Conservation (phyloP, 1,284 basidiomycete genomes). For the Rhodofomes roseus region DNA sequence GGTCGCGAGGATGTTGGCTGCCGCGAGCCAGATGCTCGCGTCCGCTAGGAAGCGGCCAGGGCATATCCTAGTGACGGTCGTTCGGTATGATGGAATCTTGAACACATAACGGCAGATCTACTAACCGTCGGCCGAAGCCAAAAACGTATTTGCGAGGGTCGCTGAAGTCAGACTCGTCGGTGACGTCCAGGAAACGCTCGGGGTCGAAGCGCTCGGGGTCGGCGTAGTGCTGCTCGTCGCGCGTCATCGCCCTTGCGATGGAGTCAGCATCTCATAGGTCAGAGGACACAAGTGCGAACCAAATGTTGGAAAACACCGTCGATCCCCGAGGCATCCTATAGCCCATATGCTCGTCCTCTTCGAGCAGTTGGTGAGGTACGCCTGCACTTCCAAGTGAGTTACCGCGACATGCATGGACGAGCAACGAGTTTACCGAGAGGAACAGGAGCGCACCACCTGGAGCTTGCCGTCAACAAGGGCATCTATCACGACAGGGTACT, state of each 20-base stretch:
- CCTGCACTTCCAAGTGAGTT: constrained; percentile 18
- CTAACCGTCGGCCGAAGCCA: constrained; percentile 23
- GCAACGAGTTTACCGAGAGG: constrained; percentile 17
- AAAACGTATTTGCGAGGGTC: constrained; percentile 15
- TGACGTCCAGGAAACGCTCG: constrained; percentile 16
- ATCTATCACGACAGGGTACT: not conserved
- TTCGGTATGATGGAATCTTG: not conserved
- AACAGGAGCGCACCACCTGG: constrained; percentile 24
- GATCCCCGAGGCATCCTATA: constrained; percentile 43
- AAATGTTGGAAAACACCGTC: constrained; percentile 46
- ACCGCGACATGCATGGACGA: not conserved
- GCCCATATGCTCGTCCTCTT: constrained; percentile 46
- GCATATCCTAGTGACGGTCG: constrained; percentile 10
- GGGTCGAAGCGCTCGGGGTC: constrained; percentile 18
- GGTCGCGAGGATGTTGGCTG: constrained; percentile 16
- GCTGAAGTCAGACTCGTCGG: constrained; percentile 10
- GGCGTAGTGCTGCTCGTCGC: constrained; percentile 16
- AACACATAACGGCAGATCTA: not conserved
- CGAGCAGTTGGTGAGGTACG: constrained; percentile 46
- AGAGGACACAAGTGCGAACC: no score
- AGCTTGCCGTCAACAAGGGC: not conserved
- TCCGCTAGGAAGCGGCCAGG: constrained; percentile 21
- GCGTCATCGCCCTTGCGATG: constrained; percentile 4
- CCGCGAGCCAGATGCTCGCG: constrained; percentile 20
- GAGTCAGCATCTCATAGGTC: constrained; percentile 13